A percentile compares a stretch with the other conserved stretches of the same genome.
Evolutionary conservation across 495 filamentous ascomycete genomes (phyloP).

Genomic region (Talaromyces thailandensis): DNA sequence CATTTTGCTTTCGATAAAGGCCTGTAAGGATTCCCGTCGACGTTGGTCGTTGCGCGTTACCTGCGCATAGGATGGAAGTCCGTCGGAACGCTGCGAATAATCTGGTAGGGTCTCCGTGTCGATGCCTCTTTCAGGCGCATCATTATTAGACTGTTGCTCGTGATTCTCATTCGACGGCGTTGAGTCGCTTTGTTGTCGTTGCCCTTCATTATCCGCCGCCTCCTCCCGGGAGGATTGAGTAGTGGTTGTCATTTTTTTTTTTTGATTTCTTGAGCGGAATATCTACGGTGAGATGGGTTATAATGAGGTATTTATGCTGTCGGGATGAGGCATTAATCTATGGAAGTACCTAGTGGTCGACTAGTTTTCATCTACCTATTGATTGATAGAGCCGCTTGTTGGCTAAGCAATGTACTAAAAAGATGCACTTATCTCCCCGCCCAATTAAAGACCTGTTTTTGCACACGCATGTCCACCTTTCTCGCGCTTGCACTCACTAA

Average conservation of each 20-base stretch:
- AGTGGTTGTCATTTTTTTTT: not conserved
- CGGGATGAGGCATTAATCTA: not conserved
- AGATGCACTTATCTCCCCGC: not conserved
- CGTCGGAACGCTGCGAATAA: not conserved
- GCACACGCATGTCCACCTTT: not conserved
- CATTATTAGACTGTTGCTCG: not conserved
- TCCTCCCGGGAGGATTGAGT: not conserved
- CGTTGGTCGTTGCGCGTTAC: not conserved
- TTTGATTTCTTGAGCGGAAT: not conserved
- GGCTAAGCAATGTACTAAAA: not conserved
- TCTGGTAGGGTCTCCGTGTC: not conserved
- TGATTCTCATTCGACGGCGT: not conserved
- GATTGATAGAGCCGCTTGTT: not conserved
- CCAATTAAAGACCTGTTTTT: not conserved
- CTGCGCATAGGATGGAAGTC: slow-evolving; percentile 4
- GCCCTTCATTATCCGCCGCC: not conserved
- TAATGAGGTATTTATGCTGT: not conserved
- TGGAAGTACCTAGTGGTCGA: not conserved
- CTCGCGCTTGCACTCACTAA: not conserved
- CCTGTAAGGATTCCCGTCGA: not conserved
- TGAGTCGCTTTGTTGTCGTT: not conserved
- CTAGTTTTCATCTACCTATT: not conserved
- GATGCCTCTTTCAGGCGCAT: not conserved
- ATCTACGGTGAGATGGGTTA: not conserved
- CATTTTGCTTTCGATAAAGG: slow-evolving; percentile 4